These are phyloP conservation scores for Claviceps paspali DNA, from an alignment of 2,329 filamentous ascomycete species.

Conservation along the genomic window DNA sequence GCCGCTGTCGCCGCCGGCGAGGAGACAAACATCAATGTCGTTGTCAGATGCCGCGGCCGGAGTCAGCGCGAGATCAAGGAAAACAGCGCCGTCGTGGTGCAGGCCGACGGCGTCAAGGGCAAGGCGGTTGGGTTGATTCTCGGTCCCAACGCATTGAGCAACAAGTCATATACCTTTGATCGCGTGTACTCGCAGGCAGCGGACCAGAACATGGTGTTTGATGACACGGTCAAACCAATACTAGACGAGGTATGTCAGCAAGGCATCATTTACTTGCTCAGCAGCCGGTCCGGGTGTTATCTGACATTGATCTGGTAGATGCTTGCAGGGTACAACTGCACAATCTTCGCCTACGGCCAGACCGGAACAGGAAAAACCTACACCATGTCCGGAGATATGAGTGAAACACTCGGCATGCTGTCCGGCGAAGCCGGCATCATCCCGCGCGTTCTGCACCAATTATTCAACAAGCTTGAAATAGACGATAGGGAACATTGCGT, in stretches of 20 bases:
- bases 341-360: conserved; percentile 96
- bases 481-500: conserved; percentile 74
- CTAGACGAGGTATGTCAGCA: conserved; percentile 59
- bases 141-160: conserved; percentile 81
- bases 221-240: conserved; percentile 88
- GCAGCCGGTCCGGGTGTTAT: too few species aligned
- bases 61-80: conserved; percentile 87
- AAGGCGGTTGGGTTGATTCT: conserved; percentile 75
- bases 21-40: conserved; percentile 95
- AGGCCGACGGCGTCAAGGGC: conserved; percentile 75
- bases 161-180: conserved; percentile 94
- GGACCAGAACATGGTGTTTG: conserved; percentile 85
- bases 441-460: conserved; percentile 70
- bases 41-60: conserved; percentile 83
- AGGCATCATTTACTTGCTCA: not conserved
- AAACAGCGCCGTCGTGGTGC: conserved; percentile 86
- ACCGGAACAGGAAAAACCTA: conserved; percentile 98
- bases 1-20: too few species aligned
- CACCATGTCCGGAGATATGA: conserved; percentile 98
- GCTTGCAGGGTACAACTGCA: conserved; percentile 89
- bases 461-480: conserved; percentile 72
- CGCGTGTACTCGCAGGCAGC: conserved; percentile 92
- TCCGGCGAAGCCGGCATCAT: conserved; percentile 93
- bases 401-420: conserved; percentile 65
- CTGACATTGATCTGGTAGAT: conserved; percentile 60